phyloP scores from a whole-genome alignment of 257 asterid species.

The Fraxinus pennsylvanica region DNA sequence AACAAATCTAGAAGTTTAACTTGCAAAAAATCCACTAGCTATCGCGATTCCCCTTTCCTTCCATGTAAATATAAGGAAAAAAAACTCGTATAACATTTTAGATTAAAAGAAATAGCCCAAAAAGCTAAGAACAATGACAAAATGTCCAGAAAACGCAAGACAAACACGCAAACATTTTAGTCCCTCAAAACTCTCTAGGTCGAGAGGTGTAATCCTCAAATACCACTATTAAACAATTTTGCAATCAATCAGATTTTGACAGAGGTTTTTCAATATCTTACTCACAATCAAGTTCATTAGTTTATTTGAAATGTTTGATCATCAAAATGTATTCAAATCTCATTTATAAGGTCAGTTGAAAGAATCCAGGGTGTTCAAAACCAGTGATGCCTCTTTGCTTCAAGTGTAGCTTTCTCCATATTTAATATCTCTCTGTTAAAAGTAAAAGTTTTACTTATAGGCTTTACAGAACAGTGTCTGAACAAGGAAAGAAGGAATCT shows the following conservation, averaged over 20 bases:
- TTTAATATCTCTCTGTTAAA: constrained; percentile 32
- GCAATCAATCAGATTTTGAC: neutral
- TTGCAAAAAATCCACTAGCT: no score
- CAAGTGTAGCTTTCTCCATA: constrained; percentile 37
- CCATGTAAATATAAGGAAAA: no score
- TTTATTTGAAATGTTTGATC: constrained; percentile 17
- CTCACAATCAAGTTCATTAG: constrained; percentile 23
- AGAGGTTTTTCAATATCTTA: neutral
- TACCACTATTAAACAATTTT: no score
- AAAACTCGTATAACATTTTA: no score
- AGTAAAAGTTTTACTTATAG: constrained; percentile 18
- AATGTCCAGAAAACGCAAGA: no score
- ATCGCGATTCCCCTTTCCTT: no score
- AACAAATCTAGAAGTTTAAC: no score
- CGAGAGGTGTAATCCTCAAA: no score
- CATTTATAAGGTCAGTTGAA: constrained; percentile 19
- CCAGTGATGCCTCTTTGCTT: constrained; percentile 23
- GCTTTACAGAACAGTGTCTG: constrained; percentile 21
- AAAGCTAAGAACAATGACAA: no score
- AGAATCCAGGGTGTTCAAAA: constrained; percentile 19
- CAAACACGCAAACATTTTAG: no score
- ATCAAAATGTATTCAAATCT: constrained; percentile 19
- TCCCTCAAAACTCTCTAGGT: no score
- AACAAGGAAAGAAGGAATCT: constrained; percentile 31
- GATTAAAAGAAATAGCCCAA: no score